phyloP scores from a whole-genome alignment of 192 early-diverging fungal genomes.

The Kappamyces sp. region DNA sequence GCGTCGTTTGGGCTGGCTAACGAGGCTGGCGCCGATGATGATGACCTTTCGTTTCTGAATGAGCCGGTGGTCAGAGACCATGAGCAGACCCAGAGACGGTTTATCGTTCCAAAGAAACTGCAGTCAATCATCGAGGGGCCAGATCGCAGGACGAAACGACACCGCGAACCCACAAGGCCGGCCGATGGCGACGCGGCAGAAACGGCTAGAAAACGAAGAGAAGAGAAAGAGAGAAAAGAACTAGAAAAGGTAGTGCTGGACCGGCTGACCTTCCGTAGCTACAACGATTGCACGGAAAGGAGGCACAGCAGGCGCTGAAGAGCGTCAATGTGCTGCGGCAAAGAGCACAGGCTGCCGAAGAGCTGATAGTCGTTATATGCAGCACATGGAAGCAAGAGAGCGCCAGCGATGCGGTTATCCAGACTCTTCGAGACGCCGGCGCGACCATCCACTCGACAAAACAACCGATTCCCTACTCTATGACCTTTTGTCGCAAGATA shows the following conservation, averaged over 20 bases:
- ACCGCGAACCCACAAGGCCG: no score
- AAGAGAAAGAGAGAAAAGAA: background rate
- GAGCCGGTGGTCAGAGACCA: no score
- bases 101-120: no score
- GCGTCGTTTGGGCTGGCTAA: no score
- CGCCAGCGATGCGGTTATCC: conserved; percentile 8
- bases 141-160: no score
- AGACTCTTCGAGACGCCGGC: conserved; percentile 12
- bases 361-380: conserved; percentile 24
- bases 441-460: conserved; percentile 5
- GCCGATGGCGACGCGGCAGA: no score
- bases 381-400: conserved; percentile 3
- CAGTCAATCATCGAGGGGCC: no score
- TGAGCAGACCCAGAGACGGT: no score
- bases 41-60: no score
- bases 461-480: conserved; percentile 12
- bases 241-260: conserved; percentile 8
- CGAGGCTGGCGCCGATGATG: no score
- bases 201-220: conserved; percentile 11
- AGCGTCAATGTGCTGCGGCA: conserved; percentile 3
- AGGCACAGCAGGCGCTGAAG: background rate
- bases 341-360: conserved; percentile 22
- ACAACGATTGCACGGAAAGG: background rate
- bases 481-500: conserved; percentile 16
- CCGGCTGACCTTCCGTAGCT: background rate